A percentile compares a stretch with the other conserved stretches of the same genome.
These are phyloP conservation scores for Polyrhizophydium stewartii DNA, from an alignment of 371 early-diverging fungal species.

Conservation along the genomic window DNA sequence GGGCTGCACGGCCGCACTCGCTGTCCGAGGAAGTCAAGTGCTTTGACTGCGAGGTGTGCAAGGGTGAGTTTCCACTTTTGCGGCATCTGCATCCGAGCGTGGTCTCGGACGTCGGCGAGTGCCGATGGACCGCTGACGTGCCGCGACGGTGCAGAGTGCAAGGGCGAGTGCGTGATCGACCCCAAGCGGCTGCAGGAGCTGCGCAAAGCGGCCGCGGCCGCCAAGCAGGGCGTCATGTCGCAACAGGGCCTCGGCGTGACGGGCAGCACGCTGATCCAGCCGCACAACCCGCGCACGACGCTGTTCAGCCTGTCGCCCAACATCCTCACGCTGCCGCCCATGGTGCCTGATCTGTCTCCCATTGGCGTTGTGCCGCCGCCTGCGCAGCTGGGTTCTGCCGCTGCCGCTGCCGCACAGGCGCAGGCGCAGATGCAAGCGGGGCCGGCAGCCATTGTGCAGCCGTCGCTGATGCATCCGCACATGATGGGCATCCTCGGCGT, in stretches of 20 bases:
- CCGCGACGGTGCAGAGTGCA: not conserved
- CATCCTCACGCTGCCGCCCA: not conserved
- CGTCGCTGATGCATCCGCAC: constrained; percentile 6
- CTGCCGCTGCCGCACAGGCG: not conserved
- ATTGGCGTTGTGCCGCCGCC: too few relatives aligned
- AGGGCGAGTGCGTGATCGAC: constrained; percentile 6
- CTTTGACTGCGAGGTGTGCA: constrained; percentile 23
- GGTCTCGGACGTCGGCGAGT: too few relatives aligned
- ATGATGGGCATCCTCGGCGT: constrained; percentile 7
- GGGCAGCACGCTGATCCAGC: not conserved
- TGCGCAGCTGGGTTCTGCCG: not conserved
- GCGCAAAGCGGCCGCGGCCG: not conserved
- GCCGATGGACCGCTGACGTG: too few relatives aligned
- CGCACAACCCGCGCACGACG: not conserved
- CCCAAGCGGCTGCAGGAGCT: not conserved
- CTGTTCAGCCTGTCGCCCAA: not conserved
- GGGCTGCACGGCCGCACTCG: not conserved
- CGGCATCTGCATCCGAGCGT: too few relatives aligned
- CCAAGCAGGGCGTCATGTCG: not conserved
- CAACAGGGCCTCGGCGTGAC: not conserved
- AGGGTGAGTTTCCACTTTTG: too few relatives aligned
- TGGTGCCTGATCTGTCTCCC: not conserved
- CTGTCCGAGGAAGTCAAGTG: constrained; percentile 11
- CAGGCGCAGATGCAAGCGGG: too few relatives aligned
- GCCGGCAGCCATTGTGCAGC: too few relatives aligned